A percentile compares a stretch with the other conserved stretches of the same genome.
Evolutionary conservation across 2,329 filamentous ascomycete genomes (phyloP).

Genomic region (Aspergillus pseudoglaucus): DNA sequence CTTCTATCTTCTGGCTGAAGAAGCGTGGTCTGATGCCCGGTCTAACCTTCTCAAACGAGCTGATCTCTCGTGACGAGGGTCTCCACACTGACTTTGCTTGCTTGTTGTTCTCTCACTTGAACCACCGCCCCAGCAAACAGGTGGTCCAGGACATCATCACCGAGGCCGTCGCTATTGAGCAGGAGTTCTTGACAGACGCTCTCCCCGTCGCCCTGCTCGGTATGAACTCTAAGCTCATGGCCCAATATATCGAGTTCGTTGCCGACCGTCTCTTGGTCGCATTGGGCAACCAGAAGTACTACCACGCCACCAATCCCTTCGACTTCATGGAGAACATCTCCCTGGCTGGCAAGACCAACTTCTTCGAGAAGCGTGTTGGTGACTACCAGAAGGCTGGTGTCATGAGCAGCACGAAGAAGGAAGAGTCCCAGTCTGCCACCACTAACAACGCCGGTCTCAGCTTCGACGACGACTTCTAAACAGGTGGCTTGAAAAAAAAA

Average conservation of each 20-base stretch:
- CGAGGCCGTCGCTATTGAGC: constrained; percentile 88
- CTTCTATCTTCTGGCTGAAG: constrained; percentile 99
- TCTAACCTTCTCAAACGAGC: constrained; percentile 98
- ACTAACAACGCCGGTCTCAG: constrained; percentile 63
- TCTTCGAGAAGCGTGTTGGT: constrained; percentile 99
- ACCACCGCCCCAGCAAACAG: constrained; percentile 78
- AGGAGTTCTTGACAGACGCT: constrained; percentile 96
- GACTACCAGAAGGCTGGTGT: constrained; percentile 99
- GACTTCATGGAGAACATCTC: constrained; percentile 99
- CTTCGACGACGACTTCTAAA: constrained; percentile 96
- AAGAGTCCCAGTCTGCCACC: constrained; percentile 40
- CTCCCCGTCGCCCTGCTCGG: constrained; percentile 87
- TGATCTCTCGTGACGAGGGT: constrained; percentile 98
- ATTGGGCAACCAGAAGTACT: constrained; percentile 89
- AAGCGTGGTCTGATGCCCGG: constrained; percentile 99
- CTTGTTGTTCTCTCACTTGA: constrained; percentile 93
- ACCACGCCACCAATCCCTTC: constrained; percentile 91
- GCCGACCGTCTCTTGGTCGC: constrained; percentile 89
- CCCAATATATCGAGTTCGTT: constrained; percentile 99
- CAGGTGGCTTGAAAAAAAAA: constrained; percentile 2
- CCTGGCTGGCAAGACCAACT: constrained; percentile 98
- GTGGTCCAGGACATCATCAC: constrained; percentile 81
- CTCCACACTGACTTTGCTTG: constrained; percentile 99
- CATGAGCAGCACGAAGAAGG: constrained; percentile 83
- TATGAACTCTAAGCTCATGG: constrained; percentile 97